Evolutionary conservation across 192 early-diverging fungal genomes (phyloP).

Genomic region (Jimgerdemannia lactiflua): DNA sequence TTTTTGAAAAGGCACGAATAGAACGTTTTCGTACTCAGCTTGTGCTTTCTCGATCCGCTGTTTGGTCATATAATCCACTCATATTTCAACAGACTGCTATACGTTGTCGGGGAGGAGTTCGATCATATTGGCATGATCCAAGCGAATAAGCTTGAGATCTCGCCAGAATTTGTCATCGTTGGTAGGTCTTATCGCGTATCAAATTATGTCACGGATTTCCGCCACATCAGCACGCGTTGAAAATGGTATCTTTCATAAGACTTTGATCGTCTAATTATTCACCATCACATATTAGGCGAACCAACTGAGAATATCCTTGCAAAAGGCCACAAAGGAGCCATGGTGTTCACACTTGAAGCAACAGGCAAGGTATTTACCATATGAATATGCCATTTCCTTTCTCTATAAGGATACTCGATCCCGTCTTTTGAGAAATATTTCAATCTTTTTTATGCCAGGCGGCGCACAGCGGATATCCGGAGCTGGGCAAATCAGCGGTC

Average conservation of each 20-base stretch:
- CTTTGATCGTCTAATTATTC: no score
- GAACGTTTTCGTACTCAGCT: neutral
- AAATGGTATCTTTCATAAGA: neutral
- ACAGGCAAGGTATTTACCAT: neutral
- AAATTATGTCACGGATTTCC: neutral
- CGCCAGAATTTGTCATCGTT: conserved; percentile 36
- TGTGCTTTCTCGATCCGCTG: neutral
- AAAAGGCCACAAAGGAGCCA: conserved; percentile 43
- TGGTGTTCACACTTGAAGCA: neutral
- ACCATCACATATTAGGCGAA: conserved; percentile 25
- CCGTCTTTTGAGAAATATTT: no score
- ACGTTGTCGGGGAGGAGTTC: conserved; percentile 51
- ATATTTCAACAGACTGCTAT: conserved; percentile 23
- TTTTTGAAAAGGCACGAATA: no score
- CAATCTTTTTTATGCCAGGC: no score
- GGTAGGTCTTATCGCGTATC: neutral
- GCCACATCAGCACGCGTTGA: conserved; percentile 1
- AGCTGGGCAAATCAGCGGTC: conserved; percentile 39
- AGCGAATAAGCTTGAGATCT: conserved; percentile 39
- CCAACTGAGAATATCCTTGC: conserved; percentile 46
- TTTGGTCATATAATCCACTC: neutral
- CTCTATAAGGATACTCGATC: no score
- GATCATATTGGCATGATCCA: conserved; percentile 48
- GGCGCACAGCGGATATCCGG: conserved; percentile 43
- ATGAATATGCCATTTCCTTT: no score